Evolutionary conservation across 495 filamentous ascomycete species (phyloP).

Genomic region (Penicillium tannophilum): DNA sequence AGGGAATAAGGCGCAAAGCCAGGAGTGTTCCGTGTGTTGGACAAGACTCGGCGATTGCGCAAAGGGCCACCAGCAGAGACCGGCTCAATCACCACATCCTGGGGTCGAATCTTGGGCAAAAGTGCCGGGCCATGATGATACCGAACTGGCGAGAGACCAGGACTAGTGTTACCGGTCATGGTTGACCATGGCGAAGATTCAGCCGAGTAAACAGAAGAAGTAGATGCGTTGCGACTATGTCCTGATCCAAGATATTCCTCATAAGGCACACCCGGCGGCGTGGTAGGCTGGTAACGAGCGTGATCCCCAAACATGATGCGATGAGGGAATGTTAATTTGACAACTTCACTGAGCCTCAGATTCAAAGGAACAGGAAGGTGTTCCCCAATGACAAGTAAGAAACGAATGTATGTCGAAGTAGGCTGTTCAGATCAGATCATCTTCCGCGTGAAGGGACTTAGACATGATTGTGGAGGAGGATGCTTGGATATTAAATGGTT

Average conservation of each 20-base stretch:
- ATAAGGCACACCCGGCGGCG: slow-evolving; percentile 43
- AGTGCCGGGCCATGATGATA: slow-evolving; percentile 76
- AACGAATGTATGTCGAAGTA: slow-evolving; percentile 14
- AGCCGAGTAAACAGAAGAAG: slow-evolving; percentile 57
- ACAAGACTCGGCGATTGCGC: slow-evolving; percentile 57
- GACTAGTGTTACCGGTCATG: slow-evolving; percentile 72
- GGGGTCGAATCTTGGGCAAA: slow-evolving; percentile 82
- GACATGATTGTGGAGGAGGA: slow-evolving; percentile 30
- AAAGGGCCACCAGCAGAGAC: slow-evolving; percentile 41
- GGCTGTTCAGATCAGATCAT: slow-evolving; percentile 12
- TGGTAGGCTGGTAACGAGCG: slow-evolving; percentile 49
- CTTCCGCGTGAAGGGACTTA: slow-evolving; percentile 17
- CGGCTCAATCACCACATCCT: slow-evolving; percentile 75
- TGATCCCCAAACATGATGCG: slow-evolving; percentile 50
- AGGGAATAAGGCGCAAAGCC: slow-evolving; percentile 48
- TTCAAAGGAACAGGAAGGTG: neutral
- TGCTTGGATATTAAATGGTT: slow-evolving; percentile 49
- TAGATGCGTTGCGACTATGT: slow-evolving; percentile 49
- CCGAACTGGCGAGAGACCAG: slow-evolving; percentile 69
- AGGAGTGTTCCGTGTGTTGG: slow-evolving; percentile 55
- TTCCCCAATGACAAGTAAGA: slow-evolving; percentile 4
- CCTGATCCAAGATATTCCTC: slow-evolving; percentile 33
- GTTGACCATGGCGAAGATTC: slow-evolving; percentile 81
- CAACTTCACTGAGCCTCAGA: neutral
- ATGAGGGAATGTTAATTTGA: neutral